Evolutionary conservation across 2,329 filamentous ascomycete species (phyloP).

Genomic region (Colletotrichum sp.): DNA sequence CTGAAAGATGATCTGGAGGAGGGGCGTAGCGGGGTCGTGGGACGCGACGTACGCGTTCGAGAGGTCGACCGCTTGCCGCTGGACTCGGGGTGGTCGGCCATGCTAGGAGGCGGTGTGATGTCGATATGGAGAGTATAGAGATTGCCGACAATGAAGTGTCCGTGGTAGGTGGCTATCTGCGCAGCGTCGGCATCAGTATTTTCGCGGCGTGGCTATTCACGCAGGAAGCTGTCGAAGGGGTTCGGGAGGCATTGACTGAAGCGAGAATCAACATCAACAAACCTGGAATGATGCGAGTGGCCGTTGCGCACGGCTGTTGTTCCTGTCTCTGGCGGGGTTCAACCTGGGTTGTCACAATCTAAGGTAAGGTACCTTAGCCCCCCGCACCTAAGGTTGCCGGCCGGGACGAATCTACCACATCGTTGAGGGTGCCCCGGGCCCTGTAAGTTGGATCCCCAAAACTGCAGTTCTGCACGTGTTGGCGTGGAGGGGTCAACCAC

Average conservation of each 20-base stretch:
- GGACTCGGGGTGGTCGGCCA: constrained; percentile 28
- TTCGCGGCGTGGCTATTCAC: neutral
- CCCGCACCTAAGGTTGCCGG: neutral
- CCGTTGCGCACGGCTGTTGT: neutral
- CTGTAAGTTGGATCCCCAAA: neutral
- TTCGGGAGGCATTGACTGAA: constrained; percentile 25
- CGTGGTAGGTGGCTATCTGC: neutral
- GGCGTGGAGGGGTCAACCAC: neutral
- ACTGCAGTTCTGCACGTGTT: constrained; percentile 4
- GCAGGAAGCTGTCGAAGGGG: neutral
- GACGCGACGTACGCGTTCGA: constrained; percentile 72
- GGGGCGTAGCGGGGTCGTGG: constrained; percentile 89
- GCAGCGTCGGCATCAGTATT: neutral
- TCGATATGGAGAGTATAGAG: neutral
- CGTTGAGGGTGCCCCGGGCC: neutral
- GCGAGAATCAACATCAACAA: neutral
- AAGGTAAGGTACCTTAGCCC: neutral
- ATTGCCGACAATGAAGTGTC: neutral
- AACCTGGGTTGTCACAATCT: neutral
- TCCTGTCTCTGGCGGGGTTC: neutral
- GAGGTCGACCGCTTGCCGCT: constrained; percentile 57
- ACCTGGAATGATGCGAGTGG: neutral
- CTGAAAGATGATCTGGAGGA: constrained; percentile 89
- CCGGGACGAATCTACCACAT: neutral
- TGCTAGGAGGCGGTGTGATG: neutral